These are phyloP conservation scores for Moesziomyces sp. DNA, from an alignment of 1,284 basidiomycete species.

Conservation along the genomic window DNA sequence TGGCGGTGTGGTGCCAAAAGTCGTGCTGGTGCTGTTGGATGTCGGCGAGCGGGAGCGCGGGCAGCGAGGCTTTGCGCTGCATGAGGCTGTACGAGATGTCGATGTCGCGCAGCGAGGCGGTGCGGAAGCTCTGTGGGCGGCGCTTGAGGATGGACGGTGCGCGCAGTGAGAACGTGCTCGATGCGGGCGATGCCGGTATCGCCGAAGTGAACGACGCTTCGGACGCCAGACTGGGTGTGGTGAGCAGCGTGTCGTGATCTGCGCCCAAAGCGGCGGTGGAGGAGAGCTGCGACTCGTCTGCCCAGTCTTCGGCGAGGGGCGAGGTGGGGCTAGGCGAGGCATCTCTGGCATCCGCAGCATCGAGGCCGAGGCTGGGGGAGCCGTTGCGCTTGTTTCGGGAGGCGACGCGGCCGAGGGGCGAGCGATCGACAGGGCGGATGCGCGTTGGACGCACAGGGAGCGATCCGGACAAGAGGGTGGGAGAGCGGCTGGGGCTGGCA, in stretches of 20 bases:
- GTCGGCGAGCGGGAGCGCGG: conserved; percentile 5
- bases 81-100: conserved; percentile 33
- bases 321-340: neutral
- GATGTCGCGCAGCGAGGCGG: conserved; percentile 30
- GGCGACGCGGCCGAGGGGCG: conserved; percentile 13
- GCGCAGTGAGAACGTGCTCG: conserved; percentile 32
- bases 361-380: conserved; percentile 14
- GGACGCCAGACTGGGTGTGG: conserved; percentile 27
- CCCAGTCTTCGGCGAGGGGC: conserved; percentile 3
- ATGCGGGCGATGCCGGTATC: conserved; percentile 19
- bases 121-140: conserved; percentile 48
- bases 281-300: conserved; percentile 7
- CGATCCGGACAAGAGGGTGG: neutral
- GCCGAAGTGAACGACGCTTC: conserved; percentile 23
- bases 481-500: conserved; percentile 31
- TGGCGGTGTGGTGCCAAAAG: conserved; percentile 2
- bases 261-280: no score
- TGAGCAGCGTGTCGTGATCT: conserved; percentile 2
- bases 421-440: conserved; percentile 21
- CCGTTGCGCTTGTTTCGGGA: conserved; percentile 25
- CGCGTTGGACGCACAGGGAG: conserved; percentile 13
- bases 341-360: neutral
- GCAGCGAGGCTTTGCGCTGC: conserved; percentile 25
- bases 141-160: conserved; percentile 57
- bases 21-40: conserved; percentile 8